Conservation (phyloP, 352 stramenopile genomes). For the Pythium coloratum region DNA sequence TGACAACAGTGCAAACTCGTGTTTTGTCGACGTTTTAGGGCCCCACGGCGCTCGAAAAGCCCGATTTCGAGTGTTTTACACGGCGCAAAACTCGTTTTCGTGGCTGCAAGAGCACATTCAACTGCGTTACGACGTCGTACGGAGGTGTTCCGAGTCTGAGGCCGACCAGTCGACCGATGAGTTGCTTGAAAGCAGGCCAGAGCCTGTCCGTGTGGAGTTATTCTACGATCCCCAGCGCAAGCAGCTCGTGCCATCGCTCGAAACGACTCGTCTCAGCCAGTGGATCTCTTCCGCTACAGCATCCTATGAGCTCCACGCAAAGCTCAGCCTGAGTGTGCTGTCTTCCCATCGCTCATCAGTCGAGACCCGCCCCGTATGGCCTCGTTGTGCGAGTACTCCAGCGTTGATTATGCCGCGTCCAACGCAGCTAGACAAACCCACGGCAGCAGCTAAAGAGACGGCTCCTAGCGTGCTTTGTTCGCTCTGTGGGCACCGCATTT, state of each 20-base stretch:
- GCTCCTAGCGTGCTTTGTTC: constrained; percentile 33
- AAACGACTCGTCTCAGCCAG: background rate
- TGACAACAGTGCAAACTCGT: constrained; percentile 6
- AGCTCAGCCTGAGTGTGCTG: constrained; percentile 23
- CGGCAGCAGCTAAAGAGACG: background rate
- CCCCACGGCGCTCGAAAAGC: constrained; percentile 15
- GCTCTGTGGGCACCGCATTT: constrained; percentile 35
- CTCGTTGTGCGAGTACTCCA: background rate
- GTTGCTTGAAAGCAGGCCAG: background rate
- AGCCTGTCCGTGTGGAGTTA: constrained; percentile 25
- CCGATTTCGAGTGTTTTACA: constrained; percentile 40
- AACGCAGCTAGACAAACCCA: background rate
- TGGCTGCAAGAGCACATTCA: constrained; percentile 38
- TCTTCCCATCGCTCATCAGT: constrained; percentile 17
- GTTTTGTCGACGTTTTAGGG: constrained; percentile 20
- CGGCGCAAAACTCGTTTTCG: constrained; percentile 27
- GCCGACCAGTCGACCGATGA: background rate
- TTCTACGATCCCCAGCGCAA: constrained; percentile 27
- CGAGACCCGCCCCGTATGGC: background rate
- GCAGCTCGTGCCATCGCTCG: constrained; percentile 12
- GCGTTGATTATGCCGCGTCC: background rate
- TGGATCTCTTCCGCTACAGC: constrained; percentile 1
- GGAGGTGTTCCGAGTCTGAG: constrained; percentile 2
- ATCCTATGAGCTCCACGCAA: constrained; percentile 16
- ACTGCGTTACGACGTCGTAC: constrained; percentile 10